phyloP scores from a whole-genome alignment of 371 early-diverging fungal species.

The Saksenaea oblongispora region DNA sequence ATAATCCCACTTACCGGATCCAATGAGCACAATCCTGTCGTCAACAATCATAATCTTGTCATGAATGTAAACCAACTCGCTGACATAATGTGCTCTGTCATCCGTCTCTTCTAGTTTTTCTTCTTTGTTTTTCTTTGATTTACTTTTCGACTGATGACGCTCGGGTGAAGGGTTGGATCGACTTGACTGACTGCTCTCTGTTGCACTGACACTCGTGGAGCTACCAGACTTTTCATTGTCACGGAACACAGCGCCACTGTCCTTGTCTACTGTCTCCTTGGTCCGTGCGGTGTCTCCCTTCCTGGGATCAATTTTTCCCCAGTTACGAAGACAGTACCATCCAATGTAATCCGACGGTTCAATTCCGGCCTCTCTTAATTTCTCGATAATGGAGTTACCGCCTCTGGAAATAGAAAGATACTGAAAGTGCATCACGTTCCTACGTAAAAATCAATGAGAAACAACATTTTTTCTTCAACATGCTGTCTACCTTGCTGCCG shows the following conservation, averaged over 20 bases:
- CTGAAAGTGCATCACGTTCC: conserved; percentile 83
- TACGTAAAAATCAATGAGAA: conserved; percentile 7
- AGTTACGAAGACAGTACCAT: conserved; percentile 78
- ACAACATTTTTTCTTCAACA: conserved; percentile 9
- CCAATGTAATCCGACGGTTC: conserved; percentile 79
- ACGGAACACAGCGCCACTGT: conserved; percentile 11
- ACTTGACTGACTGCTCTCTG: not conserved
- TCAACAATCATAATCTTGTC: conserved; percentile 93
- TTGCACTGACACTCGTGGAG: not conserved
- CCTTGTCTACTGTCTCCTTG: conserved; percentile 1
- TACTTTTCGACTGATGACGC: not conserved
- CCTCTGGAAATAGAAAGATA: conserved; percentile 82
- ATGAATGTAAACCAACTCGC: conserved; percentile 91
- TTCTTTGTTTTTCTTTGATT: not conserved
- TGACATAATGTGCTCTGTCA: conserved; percentile 56
- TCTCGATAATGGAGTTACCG: conserved; percentile 68
- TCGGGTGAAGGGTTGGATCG: not conserved
- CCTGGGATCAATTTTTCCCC: conserved; percentile 52
- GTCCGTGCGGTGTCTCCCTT: not conserved
- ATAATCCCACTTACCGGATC: conserved; percentile 72
- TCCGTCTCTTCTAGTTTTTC: conserved; percentile 15
- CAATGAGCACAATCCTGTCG: conserved; percentile 79
- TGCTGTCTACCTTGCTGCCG: conserved; percentile 60
- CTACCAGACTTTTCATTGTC: not conserved
- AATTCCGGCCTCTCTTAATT: conserved; percentile 65